phyloP scores from a whole-genome alignment of 179 eudicot species.

The Spergularia azorica region DNA sequence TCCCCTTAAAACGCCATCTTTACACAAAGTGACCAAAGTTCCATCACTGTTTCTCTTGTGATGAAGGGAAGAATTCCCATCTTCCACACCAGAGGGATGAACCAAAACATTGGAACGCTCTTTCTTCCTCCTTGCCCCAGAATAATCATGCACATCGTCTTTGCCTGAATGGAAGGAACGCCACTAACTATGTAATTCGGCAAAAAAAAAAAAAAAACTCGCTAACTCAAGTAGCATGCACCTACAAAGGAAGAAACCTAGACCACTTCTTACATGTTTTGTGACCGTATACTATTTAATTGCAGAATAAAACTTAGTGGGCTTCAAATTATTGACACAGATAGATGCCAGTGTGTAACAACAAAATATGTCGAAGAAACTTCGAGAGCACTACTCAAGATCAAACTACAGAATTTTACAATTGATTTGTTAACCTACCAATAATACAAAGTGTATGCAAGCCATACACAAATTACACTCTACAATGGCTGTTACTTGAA shows the following conservation, averaged over 20 bases:
- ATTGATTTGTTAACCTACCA: neutral
- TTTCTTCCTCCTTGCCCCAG: conserved; percentile 20
- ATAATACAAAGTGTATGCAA: neutral
- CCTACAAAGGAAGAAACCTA: neutral
- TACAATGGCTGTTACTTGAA: neutral
- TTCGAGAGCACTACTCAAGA: neutral
- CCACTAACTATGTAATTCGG: neutral
- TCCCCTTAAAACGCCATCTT: conserved; percentile 20
- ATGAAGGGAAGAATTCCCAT: conserved; percentile 4
- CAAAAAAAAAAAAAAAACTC: neutral
- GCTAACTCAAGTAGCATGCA: neutral
- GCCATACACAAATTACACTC: neutral
- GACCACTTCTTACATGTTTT: neutral
- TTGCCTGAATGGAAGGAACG: neutral
- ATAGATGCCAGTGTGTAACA: neutral
- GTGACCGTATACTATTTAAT: neutral
- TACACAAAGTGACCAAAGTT: conserved; percentile 23
- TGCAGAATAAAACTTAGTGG: neutral
- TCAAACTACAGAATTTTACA: neutral
- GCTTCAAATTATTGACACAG: neutral
- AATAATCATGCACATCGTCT: conserved; percentile 27
- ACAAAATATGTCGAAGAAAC: neutral
- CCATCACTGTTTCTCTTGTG: conserved; percentile 15
- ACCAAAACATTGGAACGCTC: conserved; percentile 15
- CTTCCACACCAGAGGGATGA: conserved; percentile 27